Evolutionary conservation across 1,284 basidiomycete genomes (phyloP).

Genomic region (Sutorius eximius): DNA sequence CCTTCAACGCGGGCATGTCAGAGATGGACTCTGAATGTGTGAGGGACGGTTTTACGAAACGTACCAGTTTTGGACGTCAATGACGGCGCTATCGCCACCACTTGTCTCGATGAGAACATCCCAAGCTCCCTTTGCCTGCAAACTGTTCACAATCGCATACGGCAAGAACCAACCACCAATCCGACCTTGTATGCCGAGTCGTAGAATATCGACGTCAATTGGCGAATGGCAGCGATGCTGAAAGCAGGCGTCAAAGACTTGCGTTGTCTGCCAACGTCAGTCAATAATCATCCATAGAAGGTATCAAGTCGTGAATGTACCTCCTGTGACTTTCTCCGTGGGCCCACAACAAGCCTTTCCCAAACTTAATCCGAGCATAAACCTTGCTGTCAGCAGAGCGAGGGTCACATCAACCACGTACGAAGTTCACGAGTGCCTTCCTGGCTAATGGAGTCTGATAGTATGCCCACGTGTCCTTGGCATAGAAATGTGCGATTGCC

Average conservation of each 20-base stretch:
- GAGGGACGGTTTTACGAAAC: background rate
- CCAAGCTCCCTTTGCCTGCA: constrained; percentile 48
- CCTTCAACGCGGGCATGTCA: constrained; percentile 27
- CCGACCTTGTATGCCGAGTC: constrained; percentile 43
- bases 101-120: constrained; percentile 43
- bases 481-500: constrained; percentile 29
- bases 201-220: background rate
- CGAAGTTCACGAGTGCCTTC: constrained; percentile 43
- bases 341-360: constrained; percentile 14
- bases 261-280: constrained; percentile 36
- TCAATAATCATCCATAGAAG: background rate
- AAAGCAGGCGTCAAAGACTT: constrained; percentile 16
- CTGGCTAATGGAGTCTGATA: constrained; percentile 39
- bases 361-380: background rate
- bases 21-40: background rate
- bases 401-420: constrained; percentile 26
- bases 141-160: background rate
- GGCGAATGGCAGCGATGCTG: background rate
- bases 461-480: constrained; percentile 48
- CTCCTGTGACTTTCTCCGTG: constrained; percentile 18
- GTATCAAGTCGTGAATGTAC: background rate
- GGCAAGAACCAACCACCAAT: background rate
- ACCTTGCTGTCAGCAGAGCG: no score
- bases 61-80: constrained; percentile 48
- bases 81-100: constrained; percentile 32